Percentiles rank a stretch among this genome's conserved stretches.
Conservation (phyloP, 306 rosid genomes). For the Phaseolus lunatus region DNA sequence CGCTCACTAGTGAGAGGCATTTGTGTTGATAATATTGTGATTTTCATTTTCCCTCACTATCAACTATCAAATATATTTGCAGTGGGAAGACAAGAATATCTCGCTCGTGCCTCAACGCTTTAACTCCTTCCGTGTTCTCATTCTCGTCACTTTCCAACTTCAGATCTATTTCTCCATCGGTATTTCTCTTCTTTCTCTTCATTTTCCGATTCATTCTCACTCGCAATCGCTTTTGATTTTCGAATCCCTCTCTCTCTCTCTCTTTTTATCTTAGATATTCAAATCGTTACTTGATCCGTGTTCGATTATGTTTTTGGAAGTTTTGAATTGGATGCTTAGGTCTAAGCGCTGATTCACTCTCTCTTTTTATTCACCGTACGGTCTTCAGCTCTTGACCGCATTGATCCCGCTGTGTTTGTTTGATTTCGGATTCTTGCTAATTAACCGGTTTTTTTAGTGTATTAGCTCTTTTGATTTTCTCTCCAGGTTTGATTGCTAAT, state of each 20-base stretch:
- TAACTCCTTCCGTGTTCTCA: neutral
- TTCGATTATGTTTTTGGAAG: neutral
- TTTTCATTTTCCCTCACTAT: neutral
- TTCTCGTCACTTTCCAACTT: neutral
- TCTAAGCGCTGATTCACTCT: neutral
- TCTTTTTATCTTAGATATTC: neutral
- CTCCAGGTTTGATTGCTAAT: neutral
- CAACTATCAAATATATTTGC: conserved; percentile 10
- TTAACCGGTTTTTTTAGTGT: neutral
- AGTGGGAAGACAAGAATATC: conserved; percentile 9
- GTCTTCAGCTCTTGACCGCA: neutral
- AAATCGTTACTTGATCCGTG: neutral
- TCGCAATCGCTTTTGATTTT: neutral
- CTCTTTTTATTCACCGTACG: neutral
- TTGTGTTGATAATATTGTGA: conserved; percentile 5
- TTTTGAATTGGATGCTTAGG: neutral
- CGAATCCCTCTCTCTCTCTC: neutral
- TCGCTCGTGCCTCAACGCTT: neutral
- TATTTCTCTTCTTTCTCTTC: conserved; percentile 21
- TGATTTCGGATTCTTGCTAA: neutral
- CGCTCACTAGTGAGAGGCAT: neutral
- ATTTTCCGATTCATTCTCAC: conserved; percentile 25
- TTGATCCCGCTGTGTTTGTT: neutral
- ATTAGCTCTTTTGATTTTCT: neutral
- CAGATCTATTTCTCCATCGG: conserved; percentile 43